Percentiles rank a stretch among this genome's conserved stretches.
Evolutionary conservation across 2,329 filamentous ascomycete genomes (phyloP).

Genomic region (Fusarium sacchari): DNA sequence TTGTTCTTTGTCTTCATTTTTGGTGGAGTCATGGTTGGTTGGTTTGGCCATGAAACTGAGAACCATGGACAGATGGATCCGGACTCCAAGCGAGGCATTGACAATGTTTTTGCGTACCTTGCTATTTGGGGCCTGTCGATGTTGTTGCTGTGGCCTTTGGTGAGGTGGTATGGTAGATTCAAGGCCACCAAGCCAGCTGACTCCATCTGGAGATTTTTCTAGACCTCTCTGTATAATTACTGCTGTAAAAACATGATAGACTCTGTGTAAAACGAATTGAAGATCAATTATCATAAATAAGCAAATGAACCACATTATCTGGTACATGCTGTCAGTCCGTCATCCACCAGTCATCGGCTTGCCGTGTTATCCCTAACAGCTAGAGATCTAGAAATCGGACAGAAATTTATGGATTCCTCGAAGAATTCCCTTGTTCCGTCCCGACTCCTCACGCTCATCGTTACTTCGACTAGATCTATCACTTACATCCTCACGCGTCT

Average conservation of each 20-base stretch:
- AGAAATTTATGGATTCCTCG: neutral
- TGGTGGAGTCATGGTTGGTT: conserved; percentile 35
- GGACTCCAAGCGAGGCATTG: conserved; percentile 45
- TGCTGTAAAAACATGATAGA: neutral
- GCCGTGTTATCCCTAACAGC: accelerated
- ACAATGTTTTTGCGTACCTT: conserved; percentile 52
- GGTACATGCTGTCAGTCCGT: neutral
- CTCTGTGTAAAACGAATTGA: neutral
- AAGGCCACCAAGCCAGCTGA: conserved; percentile 54
- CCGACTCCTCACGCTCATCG: neutral
- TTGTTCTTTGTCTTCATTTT: conserved; percentile 48
- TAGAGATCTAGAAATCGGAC: neutral
- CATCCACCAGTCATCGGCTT: neutral
- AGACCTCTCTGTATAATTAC: neutral
- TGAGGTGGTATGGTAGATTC: conserved; percentile 54
- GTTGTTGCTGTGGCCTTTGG: conserved; percentile 54
- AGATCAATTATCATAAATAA: neutral
- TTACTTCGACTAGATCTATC: neutral
- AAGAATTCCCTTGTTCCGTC: neutral
- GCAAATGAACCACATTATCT: neutral
- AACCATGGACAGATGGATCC: conserved; percentile 42
- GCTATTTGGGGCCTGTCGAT: conserved; percentile 50
- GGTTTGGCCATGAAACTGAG: conserved; percentile 51
- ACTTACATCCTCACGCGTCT: neutral
- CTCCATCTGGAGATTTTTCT: conserved; percentile 60